phyloP scores from a whole-genome alignment of 1,284 basidiomycete species.

The Sutorius eximius region DNA sequence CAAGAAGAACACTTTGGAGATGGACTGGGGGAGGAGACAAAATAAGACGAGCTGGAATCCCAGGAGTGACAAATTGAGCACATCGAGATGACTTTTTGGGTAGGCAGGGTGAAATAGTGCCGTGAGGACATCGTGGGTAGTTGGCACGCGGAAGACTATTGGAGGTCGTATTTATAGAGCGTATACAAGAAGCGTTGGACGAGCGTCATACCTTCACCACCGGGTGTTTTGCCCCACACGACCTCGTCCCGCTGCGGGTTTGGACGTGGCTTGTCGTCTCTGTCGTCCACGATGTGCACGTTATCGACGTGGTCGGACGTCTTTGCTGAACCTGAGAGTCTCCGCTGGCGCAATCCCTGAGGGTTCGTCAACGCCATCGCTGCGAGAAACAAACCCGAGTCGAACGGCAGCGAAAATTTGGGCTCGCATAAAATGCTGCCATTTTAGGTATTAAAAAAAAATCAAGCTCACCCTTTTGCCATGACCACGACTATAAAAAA shows the following conservation, averaged over 20 bases:
- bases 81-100: constrained; percentile 89
- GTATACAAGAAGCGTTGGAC: neutral
- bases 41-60: constrained; percentile 81
- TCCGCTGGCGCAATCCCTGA: constrained; percentile 28
- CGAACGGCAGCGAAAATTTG: neutral
- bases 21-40: constrained; percentile 56
- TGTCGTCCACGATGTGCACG: constrained; percentile 9
- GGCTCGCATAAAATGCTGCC: neutral
- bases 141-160: constrained; percentile 90
- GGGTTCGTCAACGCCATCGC: constrained; percentile 20
- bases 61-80: constrained; percentile 82
- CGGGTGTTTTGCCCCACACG: constrained; percentile 86
- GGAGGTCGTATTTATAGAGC: neutral
- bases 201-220: constrained; percentile 64
- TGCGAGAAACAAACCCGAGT: neutral
- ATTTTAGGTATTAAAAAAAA: constrained; percentile 27
- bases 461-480: no score
- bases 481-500: no score
- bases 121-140: constrained; percentile 93
- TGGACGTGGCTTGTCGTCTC: constrained; percentile 7
- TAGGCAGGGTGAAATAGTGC: constrained; percentile 87
- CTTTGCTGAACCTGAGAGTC: neutral
- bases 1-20: constrained; percentile 71
- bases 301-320: neutral
- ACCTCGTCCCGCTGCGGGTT: constrained; percentile 51